A percentile compares a stretch with the other conserved stretches of the same genome.
Conservation (phyloP, 164 flowering plant species). For the Annona cherimola region DNA sequence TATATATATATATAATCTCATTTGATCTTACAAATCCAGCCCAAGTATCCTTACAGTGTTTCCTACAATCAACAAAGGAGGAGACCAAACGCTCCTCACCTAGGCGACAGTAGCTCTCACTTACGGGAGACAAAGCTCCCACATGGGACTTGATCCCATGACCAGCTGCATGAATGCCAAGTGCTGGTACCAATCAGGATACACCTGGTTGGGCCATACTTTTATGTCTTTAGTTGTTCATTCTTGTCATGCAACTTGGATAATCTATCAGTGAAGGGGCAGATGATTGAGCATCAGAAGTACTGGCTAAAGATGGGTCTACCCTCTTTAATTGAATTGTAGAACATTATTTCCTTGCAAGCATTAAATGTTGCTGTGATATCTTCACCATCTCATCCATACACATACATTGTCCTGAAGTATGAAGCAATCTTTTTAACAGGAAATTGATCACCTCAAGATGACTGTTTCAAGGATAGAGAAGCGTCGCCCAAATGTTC, state of each 20-base stretch:
- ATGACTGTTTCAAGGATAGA: slow-evolving; percentile 79
- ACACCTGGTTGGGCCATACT: not conserved
- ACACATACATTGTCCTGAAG: slow-evolving; percentile 2
- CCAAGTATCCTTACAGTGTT: too few species aligned
- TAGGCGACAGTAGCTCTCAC: too few species aligned
- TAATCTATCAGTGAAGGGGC: not conserved
- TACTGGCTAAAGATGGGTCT: not conserved
- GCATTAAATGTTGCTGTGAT: not conserved
- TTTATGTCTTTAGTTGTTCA: not conserved
- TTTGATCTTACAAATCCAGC: too few species aligned
- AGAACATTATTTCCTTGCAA: not conserved
- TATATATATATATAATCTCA: too few species aligned
- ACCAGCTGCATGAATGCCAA: too few species aligned
- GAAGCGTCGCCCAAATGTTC: slow-evolving; percentile 83
- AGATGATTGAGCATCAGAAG: not conserved
- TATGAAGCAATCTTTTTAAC: slow-evolving; percentile 14
- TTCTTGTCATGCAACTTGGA: not conserved
- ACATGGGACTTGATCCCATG: too few species aligned
- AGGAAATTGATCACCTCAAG: slow-evolving; percentile 95
- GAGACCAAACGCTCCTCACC: too few species aligned
- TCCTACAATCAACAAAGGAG: too few species aligned
- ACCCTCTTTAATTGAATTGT: not conserved
- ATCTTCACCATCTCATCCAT: not conserved
- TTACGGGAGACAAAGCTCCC: too few species aligned
- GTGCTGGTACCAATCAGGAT: too few species aligned